Evolutionary conservation across 1,284 basidiomycete genomes (phyloP), one percentile per base, ranked within the genome.

Genomic region (Meripilus lineatus): DNA sequence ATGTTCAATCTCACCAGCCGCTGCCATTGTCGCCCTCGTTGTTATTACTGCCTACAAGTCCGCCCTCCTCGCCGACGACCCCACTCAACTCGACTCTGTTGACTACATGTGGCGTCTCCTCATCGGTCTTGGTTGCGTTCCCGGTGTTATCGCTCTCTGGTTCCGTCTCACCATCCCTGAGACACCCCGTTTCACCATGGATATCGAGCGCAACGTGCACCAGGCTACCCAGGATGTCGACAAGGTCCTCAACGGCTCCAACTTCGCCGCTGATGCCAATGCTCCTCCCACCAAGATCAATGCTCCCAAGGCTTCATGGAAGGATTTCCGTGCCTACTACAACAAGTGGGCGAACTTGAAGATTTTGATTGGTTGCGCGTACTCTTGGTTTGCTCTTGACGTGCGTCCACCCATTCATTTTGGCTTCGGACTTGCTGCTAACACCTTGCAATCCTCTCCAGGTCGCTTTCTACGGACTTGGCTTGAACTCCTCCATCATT

Each of bases 121-220:
- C 58, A 80, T 86, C 58, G 83, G 82, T 54, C 70, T 88, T 35
- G 83, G 83, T 23, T 79, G 80, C 45, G 68, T 89, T 26, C 85
- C 85, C 4, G 83, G 74, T 45, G 69, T 69, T 24, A 59, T 83
- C 40, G 84, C 84, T 5, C 74, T 88, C 34, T 88, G 86, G 67
- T 85, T 84, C 74, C 84, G 85, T 53, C 72, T 89, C 14, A 85
- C 82, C 18, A 84, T 88, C 50, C 83, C 84, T 5, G 84, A 88
- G 62, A 86, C 84, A 0, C 79, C 89, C 28, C 86, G 89, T 54
- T 94, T 88, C 74, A 93, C 89, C 47, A 89, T 93, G 81, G 89
- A 92, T 67, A 79, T 93, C 54, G 87, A 92, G 67, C 81, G 87
- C 48, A 89, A 92, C 65, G 74, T 91, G 50, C 70, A 77, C 55